Conservation (phyloP, 768 basidiomycete genomes). For the Lactarius hatsudake region DNA sequence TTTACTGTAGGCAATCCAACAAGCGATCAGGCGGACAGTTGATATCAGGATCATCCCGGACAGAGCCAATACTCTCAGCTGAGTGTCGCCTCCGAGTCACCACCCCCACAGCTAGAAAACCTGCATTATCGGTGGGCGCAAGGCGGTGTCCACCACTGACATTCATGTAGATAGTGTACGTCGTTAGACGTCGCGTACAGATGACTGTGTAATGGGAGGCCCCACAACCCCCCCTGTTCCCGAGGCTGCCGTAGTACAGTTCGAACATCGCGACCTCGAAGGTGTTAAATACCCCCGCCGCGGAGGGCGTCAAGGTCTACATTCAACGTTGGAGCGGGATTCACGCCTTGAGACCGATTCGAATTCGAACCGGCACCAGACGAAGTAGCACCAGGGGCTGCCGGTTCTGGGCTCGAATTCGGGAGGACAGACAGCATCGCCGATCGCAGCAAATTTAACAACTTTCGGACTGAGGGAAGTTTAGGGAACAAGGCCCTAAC, state of each 20-base stretch:
- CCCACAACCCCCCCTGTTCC: neutral
- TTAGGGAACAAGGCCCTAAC: constrained; percentile 12
- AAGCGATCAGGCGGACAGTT: no score
- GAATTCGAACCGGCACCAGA: neutral
- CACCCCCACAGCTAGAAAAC: no score
- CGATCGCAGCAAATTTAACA: neutral
- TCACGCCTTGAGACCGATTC: neutral
- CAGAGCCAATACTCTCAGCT: no score
- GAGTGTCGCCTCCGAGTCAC: no score
- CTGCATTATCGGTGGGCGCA: neutral
- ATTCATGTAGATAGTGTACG: neutral
- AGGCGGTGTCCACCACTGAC: neutral
- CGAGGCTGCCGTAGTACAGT: neutral
- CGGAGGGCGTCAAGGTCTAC: constrained; percentile 5
- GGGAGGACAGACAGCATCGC: neutral
- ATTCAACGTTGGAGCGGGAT: neutral
- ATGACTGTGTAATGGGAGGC: neutral
- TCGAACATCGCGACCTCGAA: neutral
- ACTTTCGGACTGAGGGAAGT: constrained; percentile 11
- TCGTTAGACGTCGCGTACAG: neutral
- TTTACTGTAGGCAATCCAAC: no score
- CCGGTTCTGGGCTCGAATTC: no score
- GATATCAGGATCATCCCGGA: no score
- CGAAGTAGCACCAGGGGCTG: neutral
- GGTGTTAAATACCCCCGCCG: neutral